These are phyloP conservation scores for Cystofilobasidium capitatum DNA, from an alignment of 768 basidiomycete species.

Conservation along the genomic window DNA sequence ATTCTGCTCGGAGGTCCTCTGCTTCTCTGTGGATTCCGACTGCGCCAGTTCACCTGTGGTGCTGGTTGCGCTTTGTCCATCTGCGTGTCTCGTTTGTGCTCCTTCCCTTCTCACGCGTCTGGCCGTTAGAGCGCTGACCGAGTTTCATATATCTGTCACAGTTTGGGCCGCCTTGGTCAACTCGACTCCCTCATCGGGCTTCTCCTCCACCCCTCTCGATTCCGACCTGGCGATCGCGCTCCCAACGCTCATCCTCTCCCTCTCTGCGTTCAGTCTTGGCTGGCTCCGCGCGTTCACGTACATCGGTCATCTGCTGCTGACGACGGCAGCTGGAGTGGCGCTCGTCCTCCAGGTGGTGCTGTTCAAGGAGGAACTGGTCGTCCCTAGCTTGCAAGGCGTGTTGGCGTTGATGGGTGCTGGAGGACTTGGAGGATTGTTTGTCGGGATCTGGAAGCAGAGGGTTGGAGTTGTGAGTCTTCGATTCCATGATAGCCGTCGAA, in stretches of 20 bases:
- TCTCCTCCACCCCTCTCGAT: neutral
- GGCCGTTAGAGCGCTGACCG: neutral
- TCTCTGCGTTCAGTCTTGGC: slow-evolving; percentile 3
- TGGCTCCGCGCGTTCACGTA: neutral
- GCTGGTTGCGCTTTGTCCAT: neutral
- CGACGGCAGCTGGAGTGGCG: neutral
- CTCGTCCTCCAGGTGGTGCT: slow-evolving; percentile 12
- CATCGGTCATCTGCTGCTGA: slow-evolving; percentile 14
- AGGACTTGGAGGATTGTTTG: neutral
- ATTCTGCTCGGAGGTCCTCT: slow-evolving; percentile 5
- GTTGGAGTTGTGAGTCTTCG: neutral
- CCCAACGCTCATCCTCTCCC: slow-evolving; percentile 6
- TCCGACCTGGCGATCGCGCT: slow-evolving; percentile 3
- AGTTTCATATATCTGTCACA: neutral
- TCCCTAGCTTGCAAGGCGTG: neutral
- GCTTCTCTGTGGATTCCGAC: neutral
- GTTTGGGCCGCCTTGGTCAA: slow-evolving; percentile 12
- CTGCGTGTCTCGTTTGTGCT: neutral
- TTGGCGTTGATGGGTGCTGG: neutral
- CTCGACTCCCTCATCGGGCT: neutral
- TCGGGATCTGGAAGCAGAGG: slow-evolving; percentile 11
- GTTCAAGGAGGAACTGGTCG: neutral
- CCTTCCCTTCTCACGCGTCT: neutral
- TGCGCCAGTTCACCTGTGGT: slow-evolving; percentile 12
- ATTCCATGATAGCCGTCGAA: neutral